Conservation (phyloP, 23 red algal genomes). For the Chondrus crispus region DNA sequence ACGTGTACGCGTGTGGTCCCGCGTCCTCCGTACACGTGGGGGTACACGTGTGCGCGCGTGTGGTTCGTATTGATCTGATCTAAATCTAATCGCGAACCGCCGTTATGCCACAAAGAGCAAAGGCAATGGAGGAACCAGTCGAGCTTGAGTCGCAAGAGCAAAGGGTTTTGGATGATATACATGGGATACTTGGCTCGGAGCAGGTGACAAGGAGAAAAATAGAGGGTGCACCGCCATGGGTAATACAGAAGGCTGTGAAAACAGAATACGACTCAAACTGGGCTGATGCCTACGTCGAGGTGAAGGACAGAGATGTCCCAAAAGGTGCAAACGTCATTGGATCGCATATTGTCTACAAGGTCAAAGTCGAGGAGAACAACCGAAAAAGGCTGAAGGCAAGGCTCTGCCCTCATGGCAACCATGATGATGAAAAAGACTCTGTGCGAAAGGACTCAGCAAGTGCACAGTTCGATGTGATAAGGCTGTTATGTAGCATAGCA, state of each 20-base stretch:
- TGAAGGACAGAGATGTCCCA: neutral
- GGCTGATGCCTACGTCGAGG: slow-evolving; percentile 5
- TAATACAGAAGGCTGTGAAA: slow-evolving; percentile 11
- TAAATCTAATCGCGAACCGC: too few species aligned
- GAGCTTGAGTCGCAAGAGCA: slow-evolving; percentile 36
- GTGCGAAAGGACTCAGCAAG: slow-evolving; percentile 22
- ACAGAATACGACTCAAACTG: neutral
- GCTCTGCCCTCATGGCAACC: slow-evolving; percentile 20
- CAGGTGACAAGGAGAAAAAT: slow-evolving; percentile 16
- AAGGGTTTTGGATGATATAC: neutral
- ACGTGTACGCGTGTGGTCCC: too few species aligned
- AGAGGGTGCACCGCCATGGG: slow-evolving; percentile 19
- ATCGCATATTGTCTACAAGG: slow-evolving; percentile 33
- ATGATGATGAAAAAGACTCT: neutral
- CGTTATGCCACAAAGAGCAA: too few species aligned
- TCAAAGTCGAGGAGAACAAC: neutral
- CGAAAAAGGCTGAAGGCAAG: slow-evolving; percentile 3
- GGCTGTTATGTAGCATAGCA: neutral
- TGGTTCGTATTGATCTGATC: too few species aligned
- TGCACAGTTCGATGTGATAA: slow-evolving; percentile 30
- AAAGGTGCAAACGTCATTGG: neutral
- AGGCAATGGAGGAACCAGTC: too few species aligned
- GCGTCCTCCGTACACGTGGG: too few species aligned
- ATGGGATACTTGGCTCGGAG: neutral
- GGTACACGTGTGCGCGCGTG: too few species aligned